These are phyloP conservation scores for Nothomitra cinnamomea DNA, from an alignment of 2,329 filamentous ascomycete genomes.

Conservation along the genomic window DNA sequence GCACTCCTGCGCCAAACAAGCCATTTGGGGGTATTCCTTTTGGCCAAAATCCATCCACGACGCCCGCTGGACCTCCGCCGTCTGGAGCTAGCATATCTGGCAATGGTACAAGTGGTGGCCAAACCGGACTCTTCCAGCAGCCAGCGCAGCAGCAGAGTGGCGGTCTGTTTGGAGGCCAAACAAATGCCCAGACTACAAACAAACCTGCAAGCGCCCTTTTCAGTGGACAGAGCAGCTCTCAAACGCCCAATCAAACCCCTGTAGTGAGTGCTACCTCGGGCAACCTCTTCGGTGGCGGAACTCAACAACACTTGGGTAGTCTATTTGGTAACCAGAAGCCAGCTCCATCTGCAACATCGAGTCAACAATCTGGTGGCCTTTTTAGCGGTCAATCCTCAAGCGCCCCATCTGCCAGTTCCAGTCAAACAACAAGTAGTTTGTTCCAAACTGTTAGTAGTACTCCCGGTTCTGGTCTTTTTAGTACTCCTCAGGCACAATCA, in stretches of 20 bases:
- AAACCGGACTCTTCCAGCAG: neutral
- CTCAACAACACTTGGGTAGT: neutral
- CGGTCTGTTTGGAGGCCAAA: neutral
- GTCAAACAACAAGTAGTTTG: neutral
- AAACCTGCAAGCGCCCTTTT: neutral
- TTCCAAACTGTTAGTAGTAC: neutral
- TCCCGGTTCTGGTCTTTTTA: neutral
- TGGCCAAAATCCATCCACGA: slow-evolving; percentile 26
- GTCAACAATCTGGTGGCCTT: neutral
- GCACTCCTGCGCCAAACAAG: slow-evolving; percentile 22
- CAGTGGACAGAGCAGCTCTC: neutral
- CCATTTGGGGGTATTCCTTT: slow-evolving; percentile 1
- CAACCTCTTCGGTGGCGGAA: neutral
- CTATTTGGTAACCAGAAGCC: neutral
- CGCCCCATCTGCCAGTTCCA: neutral
- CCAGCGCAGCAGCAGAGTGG: neutral
- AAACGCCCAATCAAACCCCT: neutral
- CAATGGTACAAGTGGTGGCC: neutral
- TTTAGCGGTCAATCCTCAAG: too few species aligned
- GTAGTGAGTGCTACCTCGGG: neutral
- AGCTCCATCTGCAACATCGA: neutral
- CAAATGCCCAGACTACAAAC: neutral
- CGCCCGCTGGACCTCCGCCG: slow-evolving; percentile 32
- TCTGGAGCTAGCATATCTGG: slow-evolving; percentile 8
- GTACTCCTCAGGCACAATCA: neutral